Percentiles rank a stretch among this genome's conserved stretches.
Evolutionary conservation across 495 filamentous ascomycete genomes (phyloP).

Genomic region (Neurospora sublineolata): DNA sequence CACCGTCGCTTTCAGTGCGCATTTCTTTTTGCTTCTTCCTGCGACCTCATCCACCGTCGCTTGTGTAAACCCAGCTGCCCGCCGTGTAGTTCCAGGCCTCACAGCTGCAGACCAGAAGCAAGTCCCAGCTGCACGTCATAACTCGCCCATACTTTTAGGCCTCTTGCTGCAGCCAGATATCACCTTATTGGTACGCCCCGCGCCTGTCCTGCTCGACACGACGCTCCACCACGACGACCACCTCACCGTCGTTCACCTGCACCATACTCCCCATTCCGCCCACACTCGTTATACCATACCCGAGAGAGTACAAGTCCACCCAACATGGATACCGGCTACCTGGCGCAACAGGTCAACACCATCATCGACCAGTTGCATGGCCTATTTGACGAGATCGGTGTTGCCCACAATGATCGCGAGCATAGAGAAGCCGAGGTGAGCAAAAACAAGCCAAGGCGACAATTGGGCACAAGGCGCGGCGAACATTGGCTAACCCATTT

Average conservation of each 20-base stretch:
- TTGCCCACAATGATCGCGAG: constrained; percentile 81
- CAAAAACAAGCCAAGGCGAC: background rate
- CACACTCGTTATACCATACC: background rate
- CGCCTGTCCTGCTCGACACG: background rate
- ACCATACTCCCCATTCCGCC: background rate
- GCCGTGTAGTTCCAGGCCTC: background rate
- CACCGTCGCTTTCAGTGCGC: background rate
- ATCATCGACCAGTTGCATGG: constrained; percentile 85
- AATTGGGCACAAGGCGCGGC: background rate
- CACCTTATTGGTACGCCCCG: background rate
- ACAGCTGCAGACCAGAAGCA: background rate
- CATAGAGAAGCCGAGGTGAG: constrained; percentile 70
- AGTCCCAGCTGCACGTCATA: background rate
- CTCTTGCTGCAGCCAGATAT: background rate
- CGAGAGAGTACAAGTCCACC: background rate
- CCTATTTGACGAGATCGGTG: constrained; percentile 92
- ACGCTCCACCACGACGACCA: background rate
- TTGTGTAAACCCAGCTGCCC: background rate
- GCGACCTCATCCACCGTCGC: background rate
- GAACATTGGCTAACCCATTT: background rate
- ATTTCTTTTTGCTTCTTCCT: background rate
- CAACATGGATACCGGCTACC: constrained; percentile 77
- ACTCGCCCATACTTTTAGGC: background rate
- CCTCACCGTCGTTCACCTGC: background rate
- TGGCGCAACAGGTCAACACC: constrained; percentile 85